A percentile compares a stretch with the other conserved stretches of the same genome.
Conservation (phyloP, 108 stramenopile species). For the Conticribra weissflogii region DNA sequence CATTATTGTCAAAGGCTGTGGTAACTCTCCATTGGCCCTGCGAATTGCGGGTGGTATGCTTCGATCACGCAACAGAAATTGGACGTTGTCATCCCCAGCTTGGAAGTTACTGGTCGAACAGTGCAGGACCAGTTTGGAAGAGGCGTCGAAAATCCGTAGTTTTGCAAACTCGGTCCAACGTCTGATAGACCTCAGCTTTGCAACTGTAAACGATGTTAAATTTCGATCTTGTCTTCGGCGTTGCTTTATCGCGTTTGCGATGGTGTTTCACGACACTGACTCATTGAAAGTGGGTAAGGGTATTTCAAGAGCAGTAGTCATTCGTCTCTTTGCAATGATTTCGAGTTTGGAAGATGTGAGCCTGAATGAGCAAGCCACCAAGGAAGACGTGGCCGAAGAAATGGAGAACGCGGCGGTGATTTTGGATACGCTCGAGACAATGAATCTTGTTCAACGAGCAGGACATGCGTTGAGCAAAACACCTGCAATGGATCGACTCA, state of each 20-base stretch:
- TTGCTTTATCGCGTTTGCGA: slow-evolving; percentile 85
- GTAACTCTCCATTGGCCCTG: slow-evolving; percentile 85
- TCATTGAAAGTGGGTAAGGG: slow-evolving; percentile 79
- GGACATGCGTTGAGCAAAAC: slow-evolving; percentile 63
- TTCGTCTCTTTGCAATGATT: slow-evolving; percentile 73
- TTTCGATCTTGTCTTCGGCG: slow-evolving; percentile 65
- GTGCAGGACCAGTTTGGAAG: slow-evolving; percentile 78
- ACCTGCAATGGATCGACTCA: slow-evolving; percentile 24
- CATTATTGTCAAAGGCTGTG: slow-evolving; percentile 86
- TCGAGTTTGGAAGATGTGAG: slow-evolving; percentile 44
- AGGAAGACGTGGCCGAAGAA: slow-evolving; percentile 27
- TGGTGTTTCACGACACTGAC: slow-evolving; percentile 84
- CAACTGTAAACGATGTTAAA: slow-evolving; percentile 62
- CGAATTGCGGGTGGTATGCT: slow-evolving; percentile 87
- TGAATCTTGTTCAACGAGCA: slow-evolving; percentile 81
- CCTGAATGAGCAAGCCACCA: slow-evolving; percentile 19
- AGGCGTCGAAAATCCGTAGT: slow-evolving; percentile 83
- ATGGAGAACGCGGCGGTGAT: slow-evolving; percentile 49
- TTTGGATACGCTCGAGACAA: slow-evolving; percentile 74
- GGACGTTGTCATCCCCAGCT: slow-evolving; percentile 81
- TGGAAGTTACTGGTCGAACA: slow-evolving; percentile 80
- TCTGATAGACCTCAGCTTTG: slow-evolving; percentile 81
- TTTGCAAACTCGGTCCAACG: slow-evolving; percentile 82
- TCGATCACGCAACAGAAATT: slow-evolving; percentile 77
- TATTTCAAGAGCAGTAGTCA: slow-evolving; percentile 77